Conservation (phyloP, 331 rosid genomes). For the Cydonia oblonga region DNA sequence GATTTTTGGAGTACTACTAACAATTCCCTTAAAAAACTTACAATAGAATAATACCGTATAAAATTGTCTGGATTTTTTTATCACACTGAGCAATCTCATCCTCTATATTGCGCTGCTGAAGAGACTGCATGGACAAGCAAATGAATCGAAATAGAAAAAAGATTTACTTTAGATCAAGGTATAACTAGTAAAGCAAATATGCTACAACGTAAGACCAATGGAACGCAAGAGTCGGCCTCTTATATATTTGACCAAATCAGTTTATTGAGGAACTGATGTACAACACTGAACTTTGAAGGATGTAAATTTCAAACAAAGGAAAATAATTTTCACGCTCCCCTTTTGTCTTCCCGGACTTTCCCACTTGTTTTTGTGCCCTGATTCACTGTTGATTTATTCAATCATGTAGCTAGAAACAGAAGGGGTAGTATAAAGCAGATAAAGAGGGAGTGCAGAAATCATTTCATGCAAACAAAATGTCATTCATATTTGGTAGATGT, state of each 20-base stretch:
- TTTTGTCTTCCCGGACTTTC: too few relatives aligned
- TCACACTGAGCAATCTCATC: conserved; percentile 61
- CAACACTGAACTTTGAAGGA: background rate
- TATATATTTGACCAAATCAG: background rate
- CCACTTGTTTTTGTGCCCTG: too few relatives aligned
- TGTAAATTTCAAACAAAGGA: background rate
- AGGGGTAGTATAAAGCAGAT: too few relatives aligned
- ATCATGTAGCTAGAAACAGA: too few relatives aligned
- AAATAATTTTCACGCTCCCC: too few relatives aligned
- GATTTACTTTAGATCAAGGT: background rate
- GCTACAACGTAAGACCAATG: background rate
- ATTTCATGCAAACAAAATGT: background rate
- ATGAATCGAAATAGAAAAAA: conserved; percentile 8
- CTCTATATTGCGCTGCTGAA: conserved; percentile 50
- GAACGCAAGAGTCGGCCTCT: background rate
- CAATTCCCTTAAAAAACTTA: background rate
- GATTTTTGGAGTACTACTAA: too few relatives aligned
- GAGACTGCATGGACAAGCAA: conserved; percentile 42
- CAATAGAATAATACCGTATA: conserved; percentile 38
- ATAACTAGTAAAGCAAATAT: background rate
- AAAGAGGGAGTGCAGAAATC: too few relatives aligned
- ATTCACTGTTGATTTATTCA: too few relatives aligned
- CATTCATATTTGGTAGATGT: background rate
- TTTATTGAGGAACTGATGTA: background rate
- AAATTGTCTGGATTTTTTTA: conserved; percentile 38